Evolutionary conservation across 768 basidiomycete species (phyloP).

Genomic region (Suillus weaverae): DNA sequence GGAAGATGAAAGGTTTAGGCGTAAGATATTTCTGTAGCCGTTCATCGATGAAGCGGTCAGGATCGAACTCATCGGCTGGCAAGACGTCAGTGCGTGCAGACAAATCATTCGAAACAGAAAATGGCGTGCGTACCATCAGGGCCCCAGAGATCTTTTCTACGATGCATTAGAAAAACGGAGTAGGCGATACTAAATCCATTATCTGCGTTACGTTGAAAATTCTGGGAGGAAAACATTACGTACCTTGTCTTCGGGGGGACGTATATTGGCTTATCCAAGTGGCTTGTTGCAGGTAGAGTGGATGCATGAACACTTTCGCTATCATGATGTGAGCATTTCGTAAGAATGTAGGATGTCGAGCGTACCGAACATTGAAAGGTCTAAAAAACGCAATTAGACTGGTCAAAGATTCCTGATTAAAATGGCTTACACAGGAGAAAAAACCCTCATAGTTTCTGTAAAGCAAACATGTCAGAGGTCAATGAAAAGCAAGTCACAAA

Average conservation of each 20-base stretch:
- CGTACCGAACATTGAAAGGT: slow-evolving; percentile 51
- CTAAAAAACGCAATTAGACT: slow-evolving; percentile 13
- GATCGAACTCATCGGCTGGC: slow-evolving; percentile 66
- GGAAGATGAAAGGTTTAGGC: slow-evolving; percentile 68
- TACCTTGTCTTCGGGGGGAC: slow-evolving; percentile 43
- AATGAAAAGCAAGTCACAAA: neutral
- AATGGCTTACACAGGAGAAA: slow-evolving; percentile 45
- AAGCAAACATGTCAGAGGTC: neutral
- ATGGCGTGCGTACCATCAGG: slow-evolving; percentile 52
- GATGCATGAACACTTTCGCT: slow-evolving; percentile 50
- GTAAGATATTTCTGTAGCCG: slow-evolving; percentile 60
- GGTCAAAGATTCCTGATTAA: neutral
- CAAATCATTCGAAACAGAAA: neutral
- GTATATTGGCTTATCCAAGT: slow-evolving; percentile 25
- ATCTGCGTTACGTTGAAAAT: neutral
- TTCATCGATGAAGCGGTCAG: slow-evolving; percentile 68
- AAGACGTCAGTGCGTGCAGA: neutral
- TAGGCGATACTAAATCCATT: slow-evolving; percentile 27
- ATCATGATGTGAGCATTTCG: slow-evolving; percentile 8
- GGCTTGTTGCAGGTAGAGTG: slow-evolving; percentile 39
- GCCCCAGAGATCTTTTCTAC: slow-evolving; percentile 67
- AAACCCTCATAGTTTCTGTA: slow-evolving; percentile 54
- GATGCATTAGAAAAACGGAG: slow-evolving; percentile 65
- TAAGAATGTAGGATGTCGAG: neutral
- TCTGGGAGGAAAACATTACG: slow-evolving; percentile 6